Evolutionary conservation across 2,329 filamentous ascomycete species (phyloP), one percentile per base, ranked within the genome.

Genomic region (Penicillium psychrosexuale): DNA sequence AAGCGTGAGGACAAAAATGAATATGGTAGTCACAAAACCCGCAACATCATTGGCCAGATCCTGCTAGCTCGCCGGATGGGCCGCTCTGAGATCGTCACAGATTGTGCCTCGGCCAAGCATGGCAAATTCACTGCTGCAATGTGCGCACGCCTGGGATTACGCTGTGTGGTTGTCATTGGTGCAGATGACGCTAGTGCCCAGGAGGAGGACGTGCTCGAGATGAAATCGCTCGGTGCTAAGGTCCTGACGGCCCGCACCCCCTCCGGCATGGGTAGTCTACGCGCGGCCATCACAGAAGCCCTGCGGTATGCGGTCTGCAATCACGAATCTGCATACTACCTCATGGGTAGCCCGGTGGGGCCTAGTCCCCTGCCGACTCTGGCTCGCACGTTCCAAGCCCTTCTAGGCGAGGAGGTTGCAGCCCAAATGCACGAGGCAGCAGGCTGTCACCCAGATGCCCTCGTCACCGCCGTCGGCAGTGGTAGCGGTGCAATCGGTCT

Each of bases 301-400:
- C 52, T 65, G 57, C 60, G 63, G 17, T 64, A 65, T 64, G 61
- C 62, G 9, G 61, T 65, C 37, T 61, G 59, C 56, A 65, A 64
- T 53, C 43, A 64, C 37, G 57, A 65, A 49, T 58, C 61, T 37
- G 47, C 59, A n/a, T 65, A 64, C 51, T 65, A 65, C 42, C 62
- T 65, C 19, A 65, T 64, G 61, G 57, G 63, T 51, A 60, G 61
- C 13, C 63, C 63, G 1, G 61, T 64, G 59, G 63, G 63, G 6
- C 63, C 63, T 3, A 59, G 31, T 47, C 63, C 63, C 12, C 43
- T 65, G 13, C 63, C 63, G n/a, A 65, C 63, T 28, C 34, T 65
- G 36, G 57, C 57, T 34, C 63, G 63, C 55, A 65, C 63, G 38
- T 65, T 65, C 50, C 63, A 65, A 52, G 49, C 54, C 31, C 59